Evolutionary conservation across 2,329 filamentous ascomycete species (phyloP), one percentile per base, ranked within the genome.

Genomic region (Cytospora piceicola): DNA sequence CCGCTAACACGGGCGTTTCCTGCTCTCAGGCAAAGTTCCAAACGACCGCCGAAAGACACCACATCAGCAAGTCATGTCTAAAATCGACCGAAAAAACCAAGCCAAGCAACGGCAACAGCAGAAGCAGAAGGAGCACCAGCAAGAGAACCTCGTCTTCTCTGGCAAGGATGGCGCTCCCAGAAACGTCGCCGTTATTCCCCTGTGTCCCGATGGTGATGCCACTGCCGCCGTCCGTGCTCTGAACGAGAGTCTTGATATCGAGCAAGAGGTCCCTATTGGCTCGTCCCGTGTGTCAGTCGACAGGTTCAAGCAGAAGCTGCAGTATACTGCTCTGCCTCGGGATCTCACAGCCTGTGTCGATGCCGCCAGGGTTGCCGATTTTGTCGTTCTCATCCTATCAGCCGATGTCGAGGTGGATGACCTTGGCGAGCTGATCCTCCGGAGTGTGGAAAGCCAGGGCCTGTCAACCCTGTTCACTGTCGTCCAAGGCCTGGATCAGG

Each of bases 31-130:
- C 75, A 95, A 95, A 78, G 85, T 94, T 58, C 89, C 83, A 63
- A 81, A 87, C 73, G 91, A 96, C 75, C 87, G 85, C 72, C 88
- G 94, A 74, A 96, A 92, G 78, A 97, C 94, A 20, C 92, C 92
- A 63, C 93, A 97, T 77, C 95, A 99, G 77, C 93, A 97, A 80
- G 88, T 97, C 80, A 94, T 97, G 92, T 96, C 93, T 66, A 99
- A 98, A 80, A 86, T 99, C 77, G 93, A 97, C 78, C 90, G 95
- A 67, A 89, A 93, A 72, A 98, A 99, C 78, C 93, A 96, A 81
- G 92, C 93, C 72, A 94, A 94, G 78, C 95, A 99, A 82, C 89
- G 90, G 77, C 91, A 94, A 73, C 81, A 91, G 68, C 83, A 88
- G 71, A 97, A 98, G 79, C 88, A 93, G 74, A 89, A 89, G 74